Evolutionary conservation across 257 asterid species (phyloP), one percentile per base, ranked within the genome.

Genomic region (Anisodus tanguticus): DNA sequence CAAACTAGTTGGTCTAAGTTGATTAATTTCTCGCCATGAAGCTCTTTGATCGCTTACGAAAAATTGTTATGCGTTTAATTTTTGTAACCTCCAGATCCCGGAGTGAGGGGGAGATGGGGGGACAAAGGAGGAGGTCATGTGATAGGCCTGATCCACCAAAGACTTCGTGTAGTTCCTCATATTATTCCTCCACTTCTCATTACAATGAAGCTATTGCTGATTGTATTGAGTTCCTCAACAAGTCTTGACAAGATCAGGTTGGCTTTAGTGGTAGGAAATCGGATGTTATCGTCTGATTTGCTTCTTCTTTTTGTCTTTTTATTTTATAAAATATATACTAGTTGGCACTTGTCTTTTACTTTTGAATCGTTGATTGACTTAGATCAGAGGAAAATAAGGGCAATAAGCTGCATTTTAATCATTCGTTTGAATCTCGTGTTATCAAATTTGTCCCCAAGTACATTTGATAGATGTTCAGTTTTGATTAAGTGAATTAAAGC

Each of bases 221-320:
- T 83, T 93, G 97, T 82, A 93, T 92, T 43, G 97, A 93, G 93
- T 93, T 93, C 87, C 89, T 93, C 66, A 93, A 93, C 82, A 90
- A 88, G 85, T 89, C 97, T 4, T 87, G 89, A 9, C 86, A 90
- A 8, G 89, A 91, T 55, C 85, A 82, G 31, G 81, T 83, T 6
- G 10, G 78, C 11, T 83, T 84, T 58, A 68, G 64, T 82, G 87
- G 47, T 53, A 74, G 85, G 74, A 86, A 86, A 3, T 88, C 94
- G 8, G 87, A 89, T 85, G 93, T 83, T 82, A 85, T 83, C 9
- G 55, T 81, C 79, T 85, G 83, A 85, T 15, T 55, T 59, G 77
- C 60, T 10, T 26, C 26, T 9, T 83, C 16, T 41, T 31, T 35
- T 13, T 6, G 19, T 22, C 22, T 15, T 82, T 35, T 5, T 16